phyloP scores from a whole-genome alignment of 2,329 filamentous ascomycete species.

The Cladosporium cucumerinum region DNA sequence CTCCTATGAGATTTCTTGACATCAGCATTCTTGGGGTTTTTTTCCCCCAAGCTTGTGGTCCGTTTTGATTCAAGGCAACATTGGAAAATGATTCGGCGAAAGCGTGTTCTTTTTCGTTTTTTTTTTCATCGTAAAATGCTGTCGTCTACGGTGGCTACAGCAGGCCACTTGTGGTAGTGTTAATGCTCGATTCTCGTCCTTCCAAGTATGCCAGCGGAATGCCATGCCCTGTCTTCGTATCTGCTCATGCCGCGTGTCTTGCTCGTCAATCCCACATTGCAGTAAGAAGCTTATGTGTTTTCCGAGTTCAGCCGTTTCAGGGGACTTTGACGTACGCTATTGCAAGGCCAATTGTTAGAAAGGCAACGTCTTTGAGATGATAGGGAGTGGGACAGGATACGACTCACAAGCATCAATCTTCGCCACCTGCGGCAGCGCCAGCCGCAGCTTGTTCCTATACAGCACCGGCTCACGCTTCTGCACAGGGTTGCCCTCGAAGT shows the following conservation, averaged over 20 bases:
- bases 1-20: neutral
- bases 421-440: slow-evolving; percentile 80
- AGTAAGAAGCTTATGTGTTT: neutral
- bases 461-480: slow-evolving; percentile 75
- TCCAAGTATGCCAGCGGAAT: neutral
- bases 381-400: neutral
- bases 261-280: neutral
- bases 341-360: neutral
- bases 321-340: slow-evolving; percentile 12
- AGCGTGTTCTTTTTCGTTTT: neutral
- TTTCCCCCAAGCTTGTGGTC: too few species aligned
- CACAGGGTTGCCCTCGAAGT: slow-evolving; percentile 92
- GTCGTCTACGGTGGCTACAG: neutral
- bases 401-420: slow-evolving; percentile 97
- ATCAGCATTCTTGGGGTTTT: too few species aligned
- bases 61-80: too few species aligned
- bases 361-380: neutral
- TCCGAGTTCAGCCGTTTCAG: neutral
- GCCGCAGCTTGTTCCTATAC: slow-evolving; percentile 88
- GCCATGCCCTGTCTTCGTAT: neutral
- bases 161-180: neutral
- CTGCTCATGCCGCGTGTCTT: neutral
- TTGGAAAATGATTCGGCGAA: neutral
- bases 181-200: neutral
- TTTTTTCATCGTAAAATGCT: neutral